A percentile compares a stretch with the other conserved stretches of the same genome.
phyloP scores from a whole-genome alignment of 805 yeast species.

The Metschnikowia colocasiae region DNA sequence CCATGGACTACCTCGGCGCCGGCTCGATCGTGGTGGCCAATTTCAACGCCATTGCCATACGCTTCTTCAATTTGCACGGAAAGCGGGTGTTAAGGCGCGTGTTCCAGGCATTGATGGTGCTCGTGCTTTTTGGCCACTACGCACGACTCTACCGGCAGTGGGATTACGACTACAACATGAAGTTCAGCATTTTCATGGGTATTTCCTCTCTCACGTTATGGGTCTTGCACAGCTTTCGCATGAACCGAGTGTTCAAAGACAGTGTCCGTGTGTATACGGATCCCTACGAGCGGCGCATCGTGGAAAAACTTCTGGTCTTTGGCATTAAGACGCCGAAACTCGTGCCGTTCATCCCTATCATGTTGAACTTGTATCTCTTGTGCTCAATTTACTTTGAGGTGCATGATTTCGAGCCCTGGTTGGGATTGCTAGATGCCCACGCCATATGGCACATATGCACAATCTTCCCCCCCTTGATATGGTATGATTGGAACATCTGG shows the following conservation, averaged over 20 bases:
- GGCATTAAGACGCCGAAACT: slow-evolving; percentile 24
- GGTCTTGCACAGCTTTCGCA: slow-evolving; percentile 29
- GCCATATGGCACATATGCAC: slow-evolving; percentile 92
- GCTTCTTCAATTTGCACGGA: slow-evolving; percentile 27
- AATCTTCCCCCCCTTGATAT: slow-evolving; percentile 68
- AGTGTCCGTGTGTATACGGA: slow-evolving; percentile 26
- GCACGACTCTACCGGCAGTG: slow-evolving; percentile 27
- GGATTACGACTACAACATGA: slow-evolving; percentile 39
- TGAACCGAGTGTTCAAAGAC: slow-evolving; percentile 16
- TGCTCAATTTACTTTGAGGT: slow-evolving; percentile 33
- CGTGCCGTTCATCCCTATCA: slow-evolving; percentile 36
- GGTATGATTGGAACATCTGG: slow-evolving; percentile 63
- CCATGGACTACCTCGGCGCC: slow-evolving; percentile 42
- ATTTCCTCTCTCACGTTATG: slow-evolving; percentile 28
- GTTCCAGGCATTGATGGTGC: slow-evolving; percentile 19
- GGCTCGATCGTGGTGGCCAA: slow-evolving; percentile 34
- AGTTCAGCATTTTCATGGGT: slow-evolving; percentile 32
- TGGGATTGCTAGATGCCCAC: slow-evolving; percentile 78
- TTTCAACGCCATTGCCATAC: slow-evolving; percentile 31
- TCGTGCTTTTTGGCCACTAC: slow-evolving; percentile 26
- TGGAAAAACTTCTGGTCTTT: slow-evolving; percentile 29
- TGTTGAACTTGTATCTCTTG: slow-evolving; percentile 31
- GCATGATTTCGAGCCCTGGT: slow-evolving; percentile 34
- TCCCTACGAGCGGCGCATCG: slow-evolving; percentile 37
- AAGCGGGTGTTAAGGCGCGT: slow-evolving; percentile 10